Evolutionary conservation across 2,329 filamentous ascomycete species (phyloP).

Genomic region (Clonostachys byssicola): DNA sequence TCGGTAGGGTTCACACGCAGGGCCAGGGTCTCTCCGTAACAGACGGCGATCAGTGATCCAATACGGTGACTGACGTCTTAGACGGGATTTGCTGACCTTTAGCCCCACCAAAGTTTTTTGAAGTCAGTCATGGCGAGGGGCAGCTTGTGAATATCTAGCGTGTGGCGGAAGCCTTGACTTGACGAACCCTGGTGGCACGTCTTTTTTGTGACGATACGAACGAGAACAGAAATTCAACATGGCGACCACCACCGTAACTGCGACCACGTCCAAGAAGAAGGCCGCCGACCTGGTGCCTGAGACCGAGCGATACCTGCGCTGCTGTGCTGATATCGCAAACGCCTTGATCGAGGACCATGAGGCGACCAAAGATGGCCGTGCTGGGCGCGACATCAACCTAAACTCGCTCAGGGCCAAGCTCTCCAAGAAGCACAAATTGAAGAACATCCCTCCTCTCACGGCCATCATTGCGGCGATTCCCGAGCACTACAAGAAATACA

Average conservation of each 20-base stretch:
- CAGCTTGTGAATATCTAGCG: too few relatives aligned
- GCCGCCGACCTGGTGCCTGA: conserved; percentile 76
- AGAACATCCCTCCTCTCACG: conserved; percentile 84
- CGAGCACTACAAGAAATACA: conserved; percentile 99
- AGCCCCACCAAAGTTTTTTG: too few relatives aligned
- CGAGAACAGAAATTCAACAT: conserved; percentile 12
- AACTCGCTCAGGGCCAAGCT: conserved; percentile 84
- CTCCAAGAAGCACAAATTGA: conserved; percentile 87
- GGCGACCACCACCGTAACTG: conserved; percentile 55
- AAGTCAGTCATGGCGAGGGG: too few relatives aligned
- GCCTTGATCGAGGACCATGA: conserved; percentile 94
- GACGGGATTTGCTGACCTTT: too few relatives aligned
- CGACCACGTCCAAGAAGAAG: conserved; percentile 67
- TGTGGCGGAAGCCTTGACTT: not conserved
- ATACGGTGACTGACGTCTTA: too few relatives aligned
- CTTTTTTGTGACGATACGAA: not conserved
- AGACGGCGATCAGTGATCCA: too few relatives aligned
- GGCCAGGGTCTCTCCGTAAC: too few relatives aligned
- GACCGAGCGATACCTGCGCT: conserved; percentile 89
- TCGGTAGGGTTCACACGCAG: too few relatives aligned
- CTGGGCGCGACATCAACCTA: conserved; percentile 85
- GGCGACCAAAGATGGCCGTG: conserved; percentile 67
- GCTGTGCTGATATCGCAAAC: conserved; percentile 93
- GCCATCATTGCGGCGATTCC: conserved; percentile 97
- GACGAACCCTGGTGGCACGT: not conserved